Conservation (phyloP, 1,139 yeast genomes). For the Blastobotrys serpentis region DNA sequence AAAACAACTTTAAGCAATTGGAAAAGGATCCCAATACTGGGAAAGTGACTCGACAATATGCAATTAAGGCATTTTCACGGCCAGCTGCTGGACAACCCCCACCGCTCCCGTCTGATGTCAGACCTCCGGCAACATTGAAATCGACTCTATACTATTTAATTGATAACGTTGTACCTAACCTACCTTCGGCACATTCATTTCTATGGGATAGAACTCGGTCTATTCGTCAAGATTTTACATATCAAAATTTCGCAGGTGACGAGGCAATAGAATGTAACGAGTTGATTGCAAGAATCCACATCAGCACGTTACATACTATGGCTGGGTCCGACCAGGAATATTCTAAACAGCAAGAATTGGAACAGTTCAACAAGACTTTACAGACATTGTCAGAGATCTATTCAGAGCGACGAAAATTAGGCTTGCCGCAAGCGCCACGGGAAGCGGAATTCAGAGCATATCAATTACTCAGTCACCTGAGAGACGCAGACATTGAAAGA, state of each 20-base stretch:
- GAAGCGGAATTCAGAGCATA: constrained; percentile 95
- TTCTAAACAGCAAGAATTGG: constrained; percentile 93
- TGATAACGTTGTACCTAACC: constrained; percentile 55
- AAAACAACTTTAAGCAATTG: constrained; percentile 77
- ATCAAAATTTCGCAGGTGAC: constrained; percentile 89
- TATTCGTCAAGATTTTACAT: constrained; percentile 93
- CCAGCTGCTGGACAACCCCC: constrained; percentile 99
- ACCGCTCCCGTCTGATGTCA: constrained; percentile 93
- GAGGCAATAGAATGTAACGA: constrained; percentile 95
- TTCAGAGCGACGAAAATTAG: constrained; percentile 70
- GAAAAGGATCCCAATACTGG: constrained; percentile 66
- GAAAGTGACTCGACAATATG: constrained; percentile 60
- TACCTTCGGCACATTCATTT: constrained; percentile 87
- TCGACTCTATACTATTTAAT: constrained; percentile 69
- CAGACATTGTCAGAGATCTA: constrained; percentile 89
- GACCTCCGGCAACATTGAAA: constrained; percentile 79
- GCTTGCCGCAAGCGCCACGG: constrained; percentile 62
- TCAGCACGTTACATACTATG: constrained; percentile 81
- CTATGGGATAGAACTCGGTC: constrained; percentile 99
- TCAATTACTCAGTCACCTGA: constrained; percentile 71
- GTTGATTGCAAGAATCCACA: constrained; percentile 83
- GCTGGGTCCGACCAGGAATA: constrained; percentile 70
- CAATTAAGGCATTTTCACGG: constrained; percentile 90
- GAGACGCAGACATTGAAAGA: constrained; percentile 83
- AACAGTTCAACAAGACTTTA: constrained; percentile 87